phyloP scores from a whole-genome alignment of 1,284 basidiomycete species.

The Tilletia indica region DNA sequence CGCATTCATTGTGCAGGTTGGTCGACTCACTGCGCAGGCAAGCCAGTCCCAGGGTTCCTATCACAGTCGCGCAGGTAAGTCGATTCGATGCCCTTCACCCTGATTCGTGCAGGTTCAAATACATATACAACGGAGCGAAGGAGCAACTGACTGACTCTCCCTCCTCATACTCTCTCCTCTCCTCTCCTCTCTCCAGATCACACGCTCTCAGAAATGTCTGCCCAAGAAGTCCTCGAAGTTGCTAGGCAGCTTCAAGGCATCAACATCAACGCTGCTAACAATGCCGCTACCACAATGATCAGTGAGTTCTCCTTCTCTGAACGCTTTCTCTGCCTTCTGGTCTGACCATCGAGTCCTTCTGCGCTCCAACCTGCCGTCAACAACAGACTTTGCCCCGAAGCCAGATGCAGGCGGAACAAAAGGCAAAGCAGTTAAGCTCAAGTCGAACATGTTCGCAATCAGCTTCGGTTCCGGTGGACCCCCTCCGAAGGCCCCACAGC shows the following conservation, averaged over 20 bases:
- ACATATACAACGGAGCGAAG: too few species aligned
- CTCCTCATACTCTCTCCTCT: too few species aligned
- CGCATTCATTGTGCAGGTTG: too few species aligned
- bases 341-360: background rate
- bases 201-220: too few species aligned
- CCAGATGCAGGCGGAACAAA: constrained; percentile 37
- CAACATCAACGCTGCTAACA: background rate
- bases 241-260: background rate
- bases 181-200: too few species aligned
- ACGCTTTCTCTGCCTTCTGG: background rate
- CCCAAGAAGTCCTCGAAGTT: background rate
- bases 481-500: background rate
- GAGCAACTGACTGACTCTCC: too few species aligned
- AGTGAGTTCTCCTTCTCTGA: background rate
- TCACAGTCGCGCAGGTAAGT: too few species aligned
- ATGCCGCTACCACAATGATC: background rate
- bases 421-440: constrained; percentile 28
- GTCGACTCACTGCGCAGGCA: too few species aligned
- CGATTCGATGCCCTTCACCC: too few species aligned
- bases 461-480: constrained; percentile 17
- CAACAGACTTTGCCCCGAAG: constrained; percentile 24
- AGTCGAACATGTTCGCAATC: constrained; percentile 27
- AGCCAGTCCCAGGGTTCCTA: too few species aligned
- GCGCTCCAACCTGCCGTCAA: background rate
- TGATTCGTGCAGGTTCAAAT: too few species aligned